These are phyloP conservation scores for Globisporangium viniferum DNA, from an alignment of 352 stramenopile species.

Conservation along the genomic window DNA sequence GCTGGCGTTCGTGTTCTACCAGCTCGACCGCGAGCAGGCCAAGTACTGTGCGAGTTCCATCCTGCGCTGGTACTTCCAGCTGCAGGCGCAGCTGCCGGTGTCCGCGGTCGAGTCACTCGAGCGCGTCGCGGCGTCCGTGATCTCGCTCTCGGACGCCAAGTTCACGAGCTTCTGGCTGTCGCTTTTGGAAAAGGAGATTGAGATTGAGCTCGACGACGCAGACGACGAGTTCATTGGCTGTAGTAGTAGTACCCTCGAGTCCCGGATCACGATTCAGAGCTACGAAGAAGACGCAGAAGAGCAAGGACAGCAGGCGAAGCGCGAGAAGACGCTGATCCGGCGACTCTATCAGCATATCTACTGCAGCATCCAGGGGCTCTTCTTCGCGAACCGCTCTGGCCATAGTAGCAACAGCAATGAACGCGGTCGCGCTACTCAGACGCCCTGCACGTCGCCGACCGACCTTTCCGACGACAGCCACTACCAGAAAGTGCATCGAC, in stretches of 20 bases:
- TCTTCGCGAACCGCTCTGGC: conserved; percentile 20
- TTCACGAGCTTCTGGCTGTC: conserved; percentile 70
- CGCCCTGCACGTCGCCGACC: conserved; percentile 65
- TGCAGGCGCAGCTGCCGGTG: conserved; percentile 55
- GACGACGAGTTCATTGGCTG: conserved; percentile 7
- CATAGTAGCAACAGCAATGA: background rate
- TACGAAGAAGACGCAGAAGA: background rate
- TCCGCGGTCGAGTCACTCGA: conserved; percentile 51
- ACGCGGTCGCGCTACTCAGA: conserved; percentile 41
- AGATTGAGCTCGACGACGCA: conserved; percentile 14
- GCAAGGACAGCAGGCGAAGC: conserved; percentile 16
- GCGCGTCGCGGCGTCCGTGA: conserved; percentile 47
- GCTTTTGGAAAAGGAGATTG: conserved; percentile 48
- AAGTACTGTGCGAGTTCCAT: conserved; percentile 58
- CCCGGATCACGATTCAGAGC: conserved; percentile 12
- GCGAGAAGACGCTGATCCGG: conserved; percentile 33
- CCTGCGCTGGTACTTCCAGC: conserved; percentile 55
- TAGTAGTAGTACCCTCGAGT: background rate
- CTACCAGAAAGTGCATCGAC: conserved; percentile 9
- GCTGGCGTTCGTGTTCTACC: conserved; percentile 68
- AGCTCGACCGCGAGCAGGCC: conserved; percentile 49
- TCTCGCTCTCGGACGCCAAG: conserved; percentile 57
- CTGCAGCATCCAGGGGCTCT: conserved; percentile 43
- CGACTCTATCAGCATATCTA: conserved; percentile 55
- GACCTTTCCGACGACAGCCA: conserved; percentile 30